Conservation (phyloP, 2,329 filamentous ascomycete species). For the Myriosclerotinia scirpicola region DNA sequence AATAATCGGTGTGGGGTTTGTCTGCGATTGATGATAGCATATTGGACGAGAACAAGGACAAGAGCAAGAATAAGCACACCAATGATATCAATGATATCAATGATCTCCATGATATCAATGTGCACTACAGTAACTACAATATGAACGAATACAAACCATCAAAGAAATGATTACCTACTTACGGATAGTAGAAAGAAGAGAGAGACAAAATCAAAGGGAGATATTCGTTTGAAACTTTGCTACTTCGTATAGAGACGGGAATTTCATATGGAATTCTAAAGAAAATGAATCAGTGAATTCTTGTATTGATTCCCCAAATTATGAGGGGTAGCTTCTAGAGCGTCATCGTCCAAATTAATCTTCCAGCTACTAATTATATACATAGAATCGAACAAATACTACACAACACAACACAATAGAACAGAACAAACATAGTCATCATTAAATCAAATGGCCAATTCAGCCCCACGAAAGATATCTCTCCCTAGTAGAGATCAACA, state of each 20-base stretch:
- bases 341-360: not conserved
- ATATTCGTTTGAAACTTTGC: not conserved
- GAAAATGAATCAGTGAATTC: not conserved
- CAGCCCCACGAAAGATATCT: slow-evolving; percentile 8
- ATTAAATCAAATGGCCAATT: slow-evolving; percentile 4
- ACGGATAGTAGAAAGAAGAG: not conserved
- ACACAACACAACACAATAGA: not conserved
- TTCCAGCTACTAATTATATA: not conserved
- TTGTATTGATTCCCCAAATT: not conserved
- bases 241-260: not conserved
- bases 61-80: not conserved
- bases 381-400: not conserved
- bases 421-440: not conserved
- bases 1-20: too few species aligned
- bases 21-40: too few species aligned
- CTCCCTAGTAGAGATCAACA: slow-evolving; percentile 9
- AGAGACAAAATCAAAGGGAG: not conserved
- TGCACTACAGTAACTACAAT: not conserved
- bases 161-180: not conserved
- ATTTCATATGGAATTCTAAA: not conserved
- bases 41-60: too few species aligned
- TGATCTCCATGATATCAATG: not conserved
- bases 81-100: not conserved
- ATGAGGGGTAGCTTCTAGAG: slow-evolving; percentile 8
- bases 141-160: not conserved